These are phyloP conservation scores for Fusarium mexicanum DNA, from an alignment of 2,329 filamentous ascomycete genomes.

Conservation along the genomic window DNA sequence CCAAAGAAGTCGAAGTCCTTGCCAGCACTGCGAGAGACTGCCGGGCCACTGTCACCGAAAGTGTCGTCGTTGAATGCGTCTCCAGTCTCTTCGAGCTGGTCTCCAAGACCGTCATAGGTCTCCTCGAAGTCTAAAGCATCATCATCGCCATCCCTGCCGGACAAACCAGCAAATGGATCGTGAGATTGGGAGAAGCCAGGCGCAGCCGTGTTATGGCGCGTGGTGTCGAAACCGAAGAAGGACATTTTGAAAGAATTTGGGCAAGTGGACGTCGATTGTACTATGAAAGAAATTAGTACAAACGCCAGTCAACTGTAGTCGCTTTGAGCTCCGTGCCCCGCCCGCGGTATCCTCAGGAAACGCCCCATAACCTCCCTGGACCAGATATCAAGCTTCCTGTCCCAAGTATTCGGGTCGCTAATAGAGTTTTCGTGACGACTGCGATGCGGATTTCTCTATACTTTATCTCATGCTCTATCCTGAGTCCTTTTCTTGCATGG, in stretches of 20 bases:
- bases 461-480: not conserved
- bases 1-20: slow-evolving; percentile 99
- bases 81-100: slow-evolving; percentile 88
- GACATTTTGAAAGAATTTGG: slow-evolving; percentile 69
- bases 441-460: not conserved
- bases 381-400: not conserved
- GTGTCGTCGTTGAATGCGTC: slow-evolving; percentile 98
- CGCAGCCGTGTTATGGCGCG: slow-evolving; percentile 72
- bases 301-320: slow-evolving; percentile 18
- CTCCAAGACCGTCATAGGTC: slow-evolving; percentile 94
- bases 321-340: slow-evolving; percentile 34
- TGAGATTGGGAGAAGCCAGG: slow-evolving; percentile 84
- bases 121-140: slow-evolving; percentile 86
- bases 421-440: not conserved
- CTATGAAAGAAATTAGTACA: slow-evolving; percentile 39
- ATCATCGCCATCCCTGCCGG: slow-evolving; percentile 69
- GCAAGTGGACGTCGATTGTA: slow-evolving; percentile 35
- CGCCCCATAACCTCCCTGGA: not conserved
- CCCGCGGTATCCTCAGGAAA: slow-evolving; percentile 15
- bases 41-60: slow-evolving; percentile 66
- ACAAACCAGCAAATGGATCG: slow-evolving; percentile 89
- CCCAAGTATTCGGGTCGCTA: not conserved
- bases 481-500: not conserved
- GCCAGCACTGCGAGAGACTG: slow-evolving; percentile 67
- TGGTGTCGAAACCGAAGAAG: slow-evolving; percentile 89